Conservation (phyloP, 768 basidiomycete species). For the Amanita polypyramis region DNA sequence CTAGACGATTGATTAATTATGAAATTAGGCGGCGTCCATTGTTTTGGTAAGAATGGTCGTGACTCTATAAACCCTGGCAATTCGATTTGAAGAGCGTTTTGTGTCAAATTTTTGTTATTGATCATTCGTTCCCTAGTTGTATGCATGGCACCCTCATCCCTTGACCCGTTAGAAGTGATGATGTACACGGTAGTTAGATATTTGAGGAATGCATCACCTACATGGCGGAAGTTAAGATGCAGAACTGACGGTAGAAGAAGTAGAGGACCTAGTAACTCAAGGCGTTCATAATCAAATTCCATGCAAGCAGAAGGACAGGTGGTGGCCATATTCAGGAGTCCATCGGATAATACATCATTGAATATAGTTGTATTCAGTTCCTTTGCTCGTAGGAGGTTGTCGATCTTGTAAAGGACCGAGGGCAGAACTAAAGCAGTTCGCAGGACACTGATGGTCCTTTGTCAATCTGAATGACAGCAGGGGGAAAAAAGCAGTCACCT, state of each 20-base stretch:
- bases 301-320: slow-evolving; percentile 59
- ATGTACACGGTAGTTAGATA: slow-evolving; percentile 65
- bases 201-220: slow-evolving; percentile 81
- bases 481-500: slow-evolving; percentile 33
- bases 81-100: slow-evolving; percentile 43
- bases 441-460: slow-evolving; percentile 36
- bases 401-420: slow-evolving; percentile 61
- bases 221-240: slow-evolving; percentile 6
- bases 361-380: slow-evolving; percentile 70
- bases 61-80: slow-evolving; percentile 67
- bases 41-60: slow-evolving; percentile 54
- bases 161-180: slow-evolving; percentile 56
- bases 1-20: slow-evolving; percentile 12
- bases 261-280: slow-evolving; percentile 67
- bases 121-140: slow-evolving; percentile 56
- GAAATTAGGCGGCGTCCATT: slow-evolving; percentile 52
- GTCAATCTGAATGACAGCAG: background rate
- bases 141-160: slow-evolving; percentile 62
- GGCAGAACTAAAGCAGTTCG: slow-evolving; percentile 64
- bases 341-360: slow-evolving; percentile 47
- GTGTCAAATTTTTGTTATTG: slow-evolving; percentile 59
- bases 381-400: slow-evolving; percentile 65
- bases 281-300: slow-evolving; percentile 73
- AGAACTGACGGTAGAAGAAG: slow-evolving; percentile 10
- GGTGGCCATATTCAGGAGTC: slow-evolving; percentile 53